A percentile compares a stretch with the other conserved stretches of the same genome.
These are phyloP conservation scores for Ganoderma boninense DNA, from an alignment of 1,284 basidiomycete genomes.

Conservation along the genomic window DNA sequence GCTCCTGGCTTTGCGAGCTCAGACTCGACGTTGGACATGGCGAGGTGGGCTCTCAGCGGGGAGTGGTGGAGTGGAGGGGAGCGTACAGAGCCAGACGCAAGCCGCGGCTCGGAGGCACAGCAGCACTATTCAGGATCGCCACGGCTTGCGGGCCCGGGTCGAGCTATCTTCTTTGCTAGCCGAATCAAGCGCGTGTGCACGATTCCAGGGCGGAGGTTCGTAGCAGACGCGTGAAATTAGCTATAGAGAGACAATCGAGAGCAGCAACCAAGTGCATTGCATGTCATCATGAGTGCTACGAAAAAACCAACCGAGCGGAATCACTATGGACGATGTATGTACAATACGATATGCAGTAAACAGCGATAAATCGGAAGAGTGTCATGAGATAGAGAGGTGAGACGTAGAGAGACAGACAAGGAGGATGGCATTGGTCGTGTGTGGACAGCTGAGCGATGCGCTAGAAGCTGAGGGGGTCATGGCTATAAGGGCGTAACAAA, in stretches of 20 bases:
- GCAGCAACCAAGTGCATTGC: slow-evolving; percentile 30
- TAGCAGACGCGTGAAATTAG: not conserved
- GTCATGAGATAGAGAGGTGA: slow-evolving; percentile 25
- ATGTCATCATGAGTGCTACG: slow-evolving; percentile 28
- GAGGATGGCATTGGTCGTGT: slow-evolving; percentile 21
- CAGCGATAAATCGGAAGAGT: slow-evolving; percentile 33
- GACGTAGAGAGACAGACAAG: slow-evolving; percentile 13
- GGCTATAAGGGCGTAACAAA: slow-evolving; percentile 32
- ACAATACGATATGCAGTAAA: slow-evolving; percentile 36
- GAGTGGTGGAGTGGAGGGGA: slow-evolving; percentile 34
- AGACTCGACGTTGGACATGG: slow-evolving; percentile 59
- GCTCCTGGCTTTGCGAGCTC: slow-evolving; percentile 48
- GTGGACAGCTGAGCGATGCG: slow-evolving; percentile 27
- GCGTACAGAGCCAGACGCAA: slow-evolving; percentile 14
- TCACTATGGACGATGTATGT: slow-evolving; percentile 39
- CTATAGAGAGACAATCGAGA: slow-evolving; percentile 12
- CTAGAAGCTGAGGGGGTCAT: slow-evolving; percentile 27
- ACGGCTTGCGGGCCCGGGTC: not conserved
- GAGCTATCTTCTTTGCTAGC: not conserved
- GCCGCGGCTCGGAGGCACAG: not conserved
- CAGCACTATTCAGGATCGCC: not conserved
- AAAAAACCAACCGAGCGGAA: slow-evolving; percentile 29
- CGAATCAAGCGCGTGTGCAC: not conserved
- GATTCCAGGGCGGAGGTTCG: not conserved
- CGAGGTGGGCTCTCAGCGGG: slow-evolving; percentile 33